phyloP scores from a whole-genome alignment of 306 rosid species.

The Abrus pulchellus region DNA sequence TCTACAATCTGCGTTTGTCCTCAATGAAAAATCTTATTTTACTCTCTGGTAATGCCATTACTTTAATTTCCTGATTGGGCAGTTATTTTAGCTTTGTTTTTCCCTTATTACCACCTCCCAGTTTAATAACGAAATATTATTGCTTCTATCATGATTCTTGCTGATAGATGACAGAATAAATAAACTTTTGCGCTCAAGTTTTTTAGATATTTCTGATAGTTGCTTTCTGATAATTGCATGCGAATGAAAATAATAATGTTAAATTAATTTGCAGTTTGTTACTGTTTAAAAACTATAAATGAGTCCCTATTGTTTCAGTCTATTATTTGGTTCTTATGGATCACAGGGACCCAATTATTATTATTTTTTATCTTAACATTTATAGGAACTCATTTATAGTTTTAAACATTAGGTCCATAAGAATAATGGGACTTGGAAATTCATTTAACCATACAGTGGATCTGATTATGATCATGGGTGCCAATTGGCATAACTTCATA shows the following conservation, averaged over 20 bases:
- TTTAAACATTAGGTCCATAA: background rate
- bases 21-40: constrained; percentile 27
- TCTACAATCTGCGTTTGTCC: constrained; percentile 19
- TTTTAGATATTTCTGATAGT: constrained; percentile 29
- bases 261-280: background rate
- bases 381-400: constrained; percentile 13
- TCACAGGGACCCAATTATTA: background rate
- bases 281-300: constrained; percentile 20
- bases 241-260: constrained; percentile 11
- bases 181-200: constrained; percentile 25
- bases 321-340: constrained; percentile 24
- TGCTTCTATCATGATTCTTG: constrained; percentile 31
- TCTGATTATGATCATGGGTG: constrained; percentile 36
- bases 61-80: constrained; percentile 11
- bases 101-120: background rate
- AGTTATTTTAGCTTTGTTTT: constrained; percentile 13
- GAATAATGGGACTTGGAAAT: background rate
- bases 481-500: constrained; percentile 26
- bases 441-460: constrained; percentile 19
- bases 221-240: background rate
- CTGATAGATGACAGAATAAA: constrained; percentile 16
- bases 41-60: background rate
- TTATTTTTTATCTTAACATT: background rate
- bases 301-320: background rate
- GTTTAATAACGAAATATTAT: background rate